Conservation (phyloP, 1,284 basidiomycete species). For the Leccinum griseonigrum region DNA sequence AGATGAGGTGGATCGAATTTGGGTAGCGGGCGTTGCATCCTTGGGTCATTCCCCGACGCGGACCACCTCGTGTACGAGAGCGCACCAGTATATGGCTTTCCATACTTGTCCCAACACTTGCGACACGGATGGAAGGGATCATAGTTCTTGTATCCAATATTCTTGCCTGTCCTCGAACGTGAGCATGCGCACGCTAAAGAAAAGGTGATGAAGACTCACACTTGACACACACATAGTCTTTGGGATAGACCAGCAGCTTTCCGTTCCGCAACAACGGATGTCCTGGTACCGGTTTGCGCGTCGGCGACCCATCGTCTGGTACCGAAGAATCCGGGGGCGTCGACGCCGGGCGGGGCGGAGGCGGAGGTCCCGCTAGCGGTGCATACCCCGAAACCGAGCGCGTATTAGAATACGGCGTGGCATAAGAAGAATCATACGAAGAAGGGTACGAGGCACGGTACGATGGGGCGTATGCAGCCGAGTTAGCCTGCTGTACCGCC, state of each 20-base stretch:
- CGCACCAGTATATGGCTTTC: conserved; percentile 55
- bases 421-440: not conserved
- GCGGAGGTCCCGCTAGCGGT: conserved; percentile 26
- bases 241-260: conserved; percentile 64
- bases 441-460: conserved; percentile 3
- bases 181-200: not conserved
- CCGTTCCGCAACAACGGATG: conserved; percentile 61
- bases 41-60: conserved; percentile 18
- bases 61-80: conserved; percentile 54
- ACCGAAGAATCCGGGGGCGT: conserved; percentile 22
- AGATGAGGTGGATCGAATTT: conserved; percentile 22
- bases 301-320: conserved; percentile 56
- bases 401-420: not conserved
- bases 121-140: conserved; percentile 66
- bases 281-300: conserved; percentile 58
- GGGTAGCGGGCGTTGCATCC: conserved; percentile 33
- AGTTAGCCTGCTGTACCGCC: conserved; percentile 13
- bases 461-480: conserved; percentile 20
- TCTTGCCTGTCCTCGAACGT: conserved; percentile 46
- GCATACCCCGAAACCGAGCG: conserved; percentile 10
- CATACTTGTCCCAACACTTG: conserved; percentile 69
- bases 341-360: conserved; percentile 7
- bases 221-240: conserved; percentile 58
- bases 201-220: conserved; percentile 40
- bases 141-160: conserved; percentile 67